Conservation (phyloP, 495 filamentous ascomycete species). For the Opeltia flavorubescens region DNA sequence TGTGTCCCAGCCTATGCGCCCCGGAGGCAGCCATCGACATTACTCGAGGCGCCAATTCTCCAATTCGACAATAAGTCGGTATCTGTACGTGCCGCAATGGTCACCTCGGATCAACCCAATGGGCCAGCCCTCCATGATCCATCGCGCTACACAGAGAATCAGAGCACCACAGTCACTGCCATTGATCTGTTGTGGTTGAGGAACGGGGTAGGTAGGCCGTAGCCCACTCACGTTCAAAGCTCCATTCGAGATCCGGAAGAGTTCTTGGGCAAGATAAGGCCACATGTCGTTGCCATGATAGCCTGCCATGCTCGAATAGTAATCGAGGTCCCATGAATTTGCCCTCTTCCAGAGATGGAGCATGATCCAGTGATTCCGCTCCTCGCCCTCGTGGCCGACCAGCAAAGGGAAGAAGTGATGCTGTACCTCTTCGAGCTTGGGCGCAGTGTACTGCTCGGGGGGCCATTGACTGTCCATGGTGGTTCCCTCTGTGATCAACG, state of each 20-base stretch:
- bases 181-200: background rate
- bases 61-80: background rate
- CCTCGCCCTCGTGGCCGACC: background rate
- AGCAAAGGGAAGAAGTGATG: background rate
- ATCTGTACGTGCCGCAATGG: background rate
- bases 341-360: background rate
- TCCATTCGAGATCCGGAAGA: background rate
- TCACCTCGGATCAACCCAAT: background rate
- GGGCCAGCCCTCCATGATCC: background rate
- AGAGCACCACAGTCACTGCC: background rate
- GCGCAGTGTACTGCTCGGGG: background rate
- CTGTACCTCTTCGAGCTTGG: background rate
- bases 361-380: background rate
- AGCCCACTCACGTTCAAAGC: background rate
- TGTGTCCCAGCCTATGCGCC: too few species aligned
- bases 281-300: background rate
- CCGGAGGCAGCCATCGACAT: too few species aligned
- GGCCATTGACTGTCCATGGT: background rate
- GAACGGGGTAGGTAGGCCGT: background rate
- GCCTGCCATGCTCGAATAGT: background rate
- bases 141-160: background rate
- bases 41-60: background rate
- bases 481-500: too few species aligned
- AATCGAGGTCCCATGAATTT: background rate
- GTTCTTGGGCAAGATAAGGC: background rate